Evolutionary conservation across 805 yeast genomes (phyloP).

Genomic region (Cyberlindnera maritima): DNA sequence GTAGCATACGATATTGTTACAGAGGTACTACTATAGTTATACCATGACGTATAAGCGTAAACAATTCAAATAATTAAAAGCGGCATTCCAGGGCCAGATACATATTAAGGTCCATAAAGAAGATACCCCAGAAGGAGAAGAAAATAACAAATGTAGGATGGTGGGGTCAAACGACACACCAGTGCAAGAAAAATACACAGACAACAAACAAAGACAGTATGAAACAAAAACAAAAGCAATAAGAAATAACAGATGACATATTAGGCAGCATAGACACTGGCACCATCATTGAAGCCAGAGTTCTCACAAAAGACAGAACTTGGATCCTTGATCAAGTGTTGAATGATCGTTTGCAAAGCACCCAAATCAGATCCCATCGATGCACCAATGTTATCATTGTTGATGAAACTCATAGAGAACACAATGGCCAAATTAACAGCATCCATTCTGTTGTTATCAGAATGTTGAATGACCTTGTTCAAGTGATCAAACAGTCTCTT

Average conservation of each 20-base stretch:
- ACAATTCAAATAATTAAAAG: background rate
- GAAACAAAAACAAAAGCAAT: background rate
- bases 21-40: too few species aligned
- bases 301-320: constrained; percentile 29
- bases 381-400: constrained; percentile 39
- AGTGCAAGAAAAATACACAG: too few species aligned
- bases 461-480: constrained; percentile 61
- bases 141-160: too few species aligned
- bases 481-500: constrained; percentile 68
- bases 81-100: background rate
- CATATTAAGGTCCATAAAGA: too few species aligned
- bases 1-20: too few species aligned
- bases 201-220: background rate
- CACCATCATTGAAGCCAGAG: constrained; percentile 5
- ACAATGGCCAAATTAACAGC: constrained; percentile 89
- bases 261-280: constrained; percentile 12
- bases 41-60: too few species aligned
- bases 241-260: background rate
- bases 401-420: constrained; percentile 62
- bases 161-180: background rate
- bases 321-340: constrained; percentile 44
- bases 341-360: constrained; percentile 50
- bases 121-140: background rate
- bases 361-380: constrained; percentile 52
- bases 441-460: constrained; percentile 78